phyloP scores from a whole-genome alignment of 345 rosid species.

The Brassica rapa region DNA sequence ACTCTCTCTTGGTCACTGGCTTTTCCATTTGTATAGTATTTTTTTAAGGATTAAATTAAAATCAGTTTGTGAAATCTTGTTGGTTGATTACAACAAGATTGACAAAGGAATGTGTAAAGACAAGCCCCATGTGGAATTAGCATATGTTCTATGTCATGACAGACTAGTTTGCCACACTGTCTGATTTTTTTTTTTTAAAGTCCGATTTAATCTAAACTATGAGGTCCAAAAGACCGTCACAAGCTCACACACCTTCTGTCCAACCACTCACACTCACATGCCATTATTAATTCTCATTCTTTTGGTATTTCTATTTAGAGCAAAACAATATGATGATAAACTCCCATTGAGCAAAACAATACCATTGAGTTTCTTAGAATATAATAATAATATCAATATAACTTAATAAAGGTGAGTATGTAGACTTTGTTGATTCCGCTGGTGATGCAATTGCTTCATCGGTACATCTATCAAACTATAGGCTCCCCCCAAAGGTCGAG shows the following conservation, averaged over 20 bases:
- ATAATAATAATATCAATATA: too few species aligned
- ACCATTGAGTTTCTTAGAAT: too few species aligned
- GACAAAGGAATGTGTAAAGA: constrained; percentile 29
- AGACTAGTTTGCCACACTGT: constrained; percentile 40
- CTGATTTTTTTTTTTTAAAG: constrained; percentile 13
- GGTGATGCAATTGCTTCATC: too few species aligned
- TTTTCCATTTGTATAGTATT: constrained; percentile 27
- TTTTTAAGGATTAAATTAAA: constrained; percentile 19
- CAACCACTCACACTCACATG: not conserved
- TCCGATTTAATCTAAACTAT: constrained; percentile 11
- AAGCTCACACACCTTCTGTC: not conserved
- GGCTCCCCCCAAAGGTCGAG: too few species aligned
- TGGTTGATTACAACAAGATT: constrained; percentile 25
- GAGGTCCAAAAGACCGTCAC: not conserved
- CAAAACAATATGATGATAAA: not conserved
- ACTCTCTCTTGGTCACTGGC: constrained; percentile 21
- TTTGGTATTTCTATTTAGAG: not conserved
- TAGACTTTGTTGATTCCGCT: too few species aligned
- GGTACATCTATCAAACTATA: too few species aligned
- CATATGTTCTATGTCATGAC: constrained; percentile 39
- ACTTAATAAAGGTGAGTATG: too few species aligned
- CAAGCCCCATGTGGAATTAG: constrained; percentile 37
- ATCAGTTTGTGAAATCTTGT: not conserved
- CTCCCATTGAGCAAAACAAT: too few species aligned
- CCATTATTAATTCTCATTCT: not conserved